phyloP scores from a whole-genome alignment of 352 stramenopile species.

The Globisporangium paddicum region DNA sequence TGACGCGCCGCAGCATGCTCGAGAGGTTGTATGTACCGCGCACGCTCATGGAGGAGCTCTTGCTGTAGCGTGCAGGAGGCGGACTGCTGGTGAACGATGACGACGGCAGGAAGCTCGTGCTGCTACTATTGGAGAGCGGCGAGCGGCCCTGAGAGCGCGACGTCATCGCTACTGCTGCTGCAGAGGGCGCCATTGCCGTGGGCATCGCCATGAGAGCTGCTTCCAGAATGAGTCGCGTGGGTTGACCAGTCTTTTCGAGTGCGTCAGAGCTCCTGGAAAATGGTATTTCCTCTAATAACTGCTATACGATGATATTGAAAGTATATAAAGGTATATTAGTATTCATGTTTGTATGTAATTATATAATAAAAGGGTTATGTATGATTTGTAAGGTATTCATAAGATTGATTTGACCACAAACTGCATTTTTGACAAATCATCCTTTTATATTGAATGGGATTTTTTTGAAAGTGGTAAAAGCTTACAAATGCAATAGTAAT shows the following conservation, averaged over 20 bases:
- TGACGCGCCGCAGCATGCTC: conserved; percentile 11
- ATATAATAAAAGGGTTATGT: too few species aligned
- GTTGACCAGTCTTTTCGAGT: neutral
- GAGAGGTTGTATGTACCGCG: conserved; percentile 2
- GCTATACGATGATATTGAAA: too few species aligned
- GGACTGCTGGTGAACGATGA: neutral
- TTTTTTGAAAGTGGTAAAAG: too few species aligned
- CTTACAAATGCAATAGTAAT: too few species aligned
- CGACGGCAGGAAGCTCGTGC: conserved; percentile 8
- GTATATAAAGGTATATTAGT: too few species aligned
- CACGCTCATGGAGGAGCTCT: neutral
- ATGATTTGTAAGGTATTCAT: too few species aligned
- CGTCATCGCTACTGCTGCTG: neutral
- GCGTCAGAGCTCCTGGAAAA: too few species aligned
- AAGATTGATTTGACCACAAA: too few species aligned
- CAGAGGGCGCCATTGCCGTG: neutral
- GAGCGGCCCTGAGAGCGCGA: neutral
- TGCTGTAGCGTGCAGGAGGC: neutral
- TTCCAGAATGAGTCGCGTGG: neutral
- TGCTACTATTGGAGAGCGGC: neutral
- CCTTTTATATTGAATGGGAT: too few species aligned
- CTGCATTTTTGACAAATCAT: too few species aligned
- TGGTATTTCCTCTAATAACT: too few species aligned
- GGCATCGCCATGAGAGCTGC: neutral
- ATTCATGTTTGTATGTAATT: too few species aligned